Evolutionary conservation across 2,329 filamentous ascomycete genomes (phyloP).

Genomic region (Pseudopyricularia javanii): DNA sequence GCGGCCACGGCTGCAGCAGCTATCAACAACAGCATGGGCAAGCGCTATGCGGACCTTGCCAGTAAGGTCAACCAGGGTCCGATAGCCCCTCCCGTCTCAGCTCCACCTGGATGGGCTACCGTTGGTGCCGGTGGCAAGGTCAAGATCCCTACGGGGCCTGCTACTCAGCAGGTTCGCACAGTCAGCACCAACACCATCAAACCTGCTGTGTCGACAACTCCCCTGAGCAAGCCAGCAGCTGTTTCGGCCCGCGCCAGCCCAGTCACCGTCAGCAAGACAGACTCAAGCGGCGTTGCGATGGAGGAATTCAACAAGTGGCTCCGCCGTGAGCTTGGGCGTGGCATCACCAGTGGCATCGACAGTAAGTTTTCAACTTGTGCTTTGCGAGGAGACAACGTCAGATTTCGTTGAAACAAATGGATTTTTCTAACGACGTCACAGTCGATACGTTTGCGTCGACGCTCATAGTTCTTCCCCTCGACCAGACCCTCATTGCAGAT

Average conservation of each 20-base stretch:
- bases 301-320: slow-evolving; percentile 96
- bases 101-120: slow-evolving; percentile 71
- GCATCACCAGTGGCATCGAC: slow-evolving; percentile 43
- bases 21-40: slow-evolving; percentile 37
- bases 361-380: slow-evolving; percentile 26
- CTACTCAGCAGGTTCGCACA: slow-evolving; percentile 30
- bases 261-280: slow-evolving; percentile 26
- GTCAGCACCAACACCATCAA: slow-evolving; percentile 30
- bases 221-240: slow-evolving; percentile 10
- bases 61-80: slow-evolving; percentile 47
- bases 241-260: slow-evolving; percentile 19
- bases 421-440: slow-evolving; percentile 20
- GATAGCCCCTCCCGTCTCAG: slow-evolving; percentile 31
- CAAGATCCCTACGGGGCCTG: slow-evolving; percentile 56
- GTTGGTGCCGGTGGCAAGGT: slow-evolving; percentile 89
- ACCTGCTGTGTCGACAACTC: slow-evolving; percentile 22
- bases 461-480: slow-evolving; percentile 63
- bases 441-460: slow-evolving; percentile 71
- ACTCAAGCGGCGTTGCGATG: slow-evolving; percentile 42
- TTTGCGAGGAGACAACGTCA: too few species aligned
- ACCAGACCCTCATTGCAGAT: slow-evolving; percentile 75
- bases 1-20: slow-evolving; percentile 27
- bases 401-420: too few species aligned
- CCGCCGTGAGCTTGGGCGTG: slow-evolving; percentile 63
- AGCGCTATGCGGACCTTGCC: slow-evolving; percentile 90